A percentile compares a stretch with the other conserved stretches of the same genome.
These are phyloP conservation scores for Pythium dissotocum DNA, from an alignment of 352 stramenopile genomes.

Conservation along the genomic window DNA sequence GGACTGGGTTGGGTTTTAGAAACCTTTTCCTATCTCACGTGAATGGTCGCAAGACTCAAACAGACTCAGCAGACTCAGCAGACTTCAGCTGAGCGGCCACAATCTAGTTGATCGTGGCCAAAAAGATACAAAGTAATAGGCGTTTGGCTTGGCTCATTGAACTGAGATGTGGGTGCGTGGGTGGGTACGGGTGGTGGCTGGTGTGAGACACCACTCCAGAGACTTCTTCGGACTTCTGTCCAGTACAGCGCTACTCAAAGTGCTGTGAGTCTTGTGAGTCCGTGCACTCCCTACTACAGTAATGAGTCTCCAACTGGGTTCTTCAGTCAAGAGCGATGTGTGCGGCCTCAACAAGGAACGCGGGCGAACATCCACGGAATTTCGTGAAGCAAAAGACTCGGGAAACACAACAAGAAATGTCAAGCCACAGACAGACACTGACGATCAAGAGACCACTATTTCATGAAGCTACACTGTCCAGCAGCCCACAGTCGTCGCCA, in stretches of 20 bases:
- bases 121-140: not conserved
- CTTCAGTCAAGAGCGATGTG: too few relatives aligned
- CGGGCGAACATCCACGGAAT: not conserved
- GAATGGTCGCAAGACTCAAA: too few relatives aligned
- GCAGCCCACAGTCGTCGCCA: too few relatives aligned
- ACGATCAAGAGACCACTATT: too few relatives aligned
- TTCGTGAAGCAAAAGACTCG: not conserved
- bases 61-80: too few relatives aligned
- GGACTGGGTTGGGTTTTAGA: not conserved
- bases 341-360: slow-evolving; percentile 2
- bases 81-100: not conserved
- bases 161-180: too few relatives aligned
- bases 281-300: too few relatives aligned
- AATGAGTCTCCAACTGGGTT: not conserved
- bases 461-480: too few relatives aligned
- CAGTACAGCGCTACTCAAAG: too few relatives aligned
- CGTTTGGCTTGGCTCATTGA: too few relatives aligned
- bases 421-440: too few relatives aligned
- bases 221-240: not conserved
- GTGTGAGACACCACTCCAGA: not conserved
- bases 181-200: not conserved
- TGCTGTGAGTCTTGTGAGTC: not conserved
- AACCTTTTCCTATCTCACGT: not conserved
- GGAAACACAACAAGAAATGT: not conserved
- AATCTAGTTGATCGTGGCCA: not conserved